Evolutionary conservation across 2,329 filamentous ascomycete species (phyloP), one percentile per base, ranked within the genome.

Genomic region (Biscogniauxia mediterranea): DNA sequence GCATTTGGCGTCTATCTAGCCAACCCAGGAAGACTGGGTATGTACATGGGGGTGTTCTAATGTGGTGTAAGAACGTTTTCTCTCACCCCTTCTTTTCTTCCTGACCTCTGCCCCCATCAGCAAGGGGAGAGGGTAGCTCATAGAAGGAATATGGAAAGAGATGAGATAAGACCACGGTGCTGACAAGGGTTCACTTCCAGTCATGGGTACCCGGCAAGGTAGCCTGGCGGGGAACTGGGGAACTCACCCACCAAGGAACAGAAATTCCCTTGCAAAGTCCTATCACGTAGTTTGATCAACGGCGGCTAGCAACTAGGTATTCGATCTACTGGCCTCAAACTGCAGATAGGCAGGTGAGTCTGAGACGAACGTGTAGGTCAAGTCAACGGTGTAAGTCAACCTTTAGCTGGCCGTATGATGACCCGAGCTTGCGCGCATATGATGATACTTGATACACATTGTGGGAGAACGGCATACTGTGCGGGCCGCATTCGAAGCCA

Each of bases 271-370:
- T 56, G 63, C 49, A 61, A 68, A 64, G 67, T 65, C 61, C 67
- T 67, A 55, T 63, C 65, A 64, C 58, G 60, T 61, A 58, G 62
- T 64, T 69, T 66, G 66, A 68, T 66, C 64, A 68, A 64, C 64
- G 65, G 64, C 66, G 65, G 63, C 62, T 66, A 68, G 61, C 54
- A 58, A 50, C 38, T 51, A 65, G 57, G 63, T 62, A 62, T 63
- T 67, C 62, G 60, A 64, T 66, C 67, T 66, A 64, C 64, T 65
- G 65, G 65, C 62, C 60, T 66, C 55, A 61, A 46, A 62, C 59
- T 59, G 58, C 60, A 62, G 49, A 19, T 51, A 6, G 19, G 50
- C 23, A 54, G 53, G 3, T 50, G 15, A 46, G 21, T 53, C 57
- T 63, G 61, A 64, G 64, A 65, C 66, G 62, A 62, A 63, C 60